phyloP scores from a whole-genome alignment of 192 early-diverging fungal genomes.

The Rhizophagus clarus region DNA sequence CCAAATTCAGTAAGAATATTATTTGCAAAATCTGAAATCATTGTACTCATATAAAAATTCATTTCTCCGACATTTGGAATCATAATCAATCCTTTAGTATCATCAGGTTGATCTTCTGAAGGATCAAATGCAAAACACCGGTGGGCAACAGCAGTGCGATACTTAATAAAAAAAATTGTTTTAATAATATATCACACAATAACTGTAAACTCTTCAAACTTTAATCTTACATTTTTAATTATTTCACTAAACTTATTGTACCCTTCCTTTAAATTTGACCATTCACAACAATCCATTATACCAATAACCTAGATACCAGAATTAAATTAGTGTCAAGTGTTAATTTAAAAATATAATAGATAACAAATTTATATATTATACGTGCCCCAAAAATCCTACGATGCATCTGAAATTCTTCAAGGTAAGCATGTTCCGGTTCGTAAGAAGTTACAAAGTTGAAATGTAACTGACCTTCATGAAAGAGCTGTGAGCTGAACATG shows the following conservation, averaged over 20 bases:
- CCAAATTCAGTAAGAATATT: slow-evolving; percentile 71
- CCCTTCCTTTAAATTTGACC: slow-evolving; percentile 63
- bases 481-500: slow-evolving; percentile 58
- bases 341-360: background rate
- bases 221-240: slow-evolving; percentile 55
- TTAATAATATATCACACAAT: background rate
- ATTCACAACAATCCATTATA: slow-evolving; percentile 77
- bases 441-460: slow-evolving; percentile 74
- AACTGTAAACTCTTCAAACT: background rate
- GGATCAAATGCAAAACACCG: slow-evolving; percentile 85
- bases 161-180: slow-evolving; percentile 40
- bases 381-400: slow-evolving; percentile 72
- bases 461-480: slow-evolving; percentile 68
- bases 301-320: slow-evolving; percentile 65
- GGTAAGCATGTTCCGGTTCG: slow-evolving; percentile 64
- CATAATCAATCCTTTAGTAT: slow-evolving; percentile 74
- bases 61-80: slow-evolving; percentile 81
- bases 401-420: slow-evolving; percentile 78
- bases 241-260: slow-evolving; percentile 61
- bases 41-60: slow-evolving; percentile 71
- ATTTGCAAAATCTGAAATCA: slow-evolving; percentile 80
- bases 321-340: background rate
- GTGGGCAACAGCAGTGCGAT: slow-evolving; percentile 68
- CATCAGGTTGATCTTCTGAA: slow-evolving; percentile 70
- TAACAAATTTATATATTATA: background rate